Conservation (phyloP, 192 early-diverging fungal species). For the Allomyces macrogynus region DNA sequence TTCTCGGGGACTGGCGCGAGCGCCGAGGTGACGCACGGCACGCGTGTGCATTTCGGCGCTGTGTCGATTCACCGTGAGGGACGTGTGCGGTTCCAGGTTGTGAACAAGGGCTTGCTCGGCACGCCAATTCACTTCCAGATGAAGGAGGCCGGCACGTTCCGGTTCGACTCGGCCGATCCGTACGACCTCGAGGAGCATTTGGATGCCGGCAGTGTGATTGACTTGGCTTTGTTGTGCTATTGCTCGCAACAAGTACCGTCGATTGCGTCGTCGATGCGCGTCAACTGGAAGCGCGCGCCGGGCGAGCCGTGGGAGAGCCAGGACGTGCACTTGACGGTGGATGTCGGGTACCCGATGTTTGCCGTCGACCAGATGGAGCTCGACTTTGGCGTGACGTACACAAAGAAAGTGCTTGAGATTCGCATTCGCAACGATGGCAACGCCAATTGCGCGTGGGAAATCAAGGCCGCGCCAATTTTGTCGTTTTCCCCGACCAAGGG, state of each 20-base stretch:
- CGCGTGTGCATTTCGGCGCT: conserved; percentile 28
- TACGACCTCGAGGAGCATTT: conserved; percentile 28
- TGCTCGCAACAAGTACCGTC: conserved; percentile 14
- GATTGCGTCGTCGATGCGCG: conserved; percentile 9
- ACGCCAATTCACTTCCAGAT: conserved; percentile 2
- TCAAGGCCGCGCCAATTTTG: conserved; percentile 6
- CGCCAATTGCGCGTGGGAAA: conserved; percentile 30
- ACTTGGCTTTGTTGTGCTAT: conserved; percentile 22
- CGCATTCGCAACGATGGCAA: conserved; percentile 32
- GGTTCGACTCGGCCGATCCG: conserved; percentile 14
- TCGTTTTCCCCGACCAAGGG: background rate
- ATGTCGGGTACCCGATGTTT: conserved; percentile 32
- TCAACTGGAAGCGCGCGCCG: conserved; percentile 27
- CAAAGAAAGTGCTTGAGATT: conserved; percentile 28
- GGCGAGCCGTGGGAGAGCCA: conserved; percentile 19
- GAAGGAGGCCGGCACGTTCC: background rate
- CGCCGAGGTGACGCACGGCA: conserved; percentile 26
- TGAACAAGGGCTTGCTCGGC: conserved; percentile 32
- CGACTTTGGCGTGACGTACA: conserved; percentile 40
- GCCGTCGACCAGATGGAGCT: conserved; percentile 25
- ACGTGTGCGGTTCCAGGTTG: conserved; percentile 13
- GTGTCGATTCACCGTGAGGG: conserved; percentile 21
- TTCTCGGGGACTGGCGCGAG: conserved; percentile 34
- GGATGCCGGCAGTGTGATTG: conserved; percentile 15
- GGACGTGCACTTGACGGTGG: conserved; percentile 20